phyloP scores from a whole-genome alignment of 1,284 basidiomycete species.

The Schizophyllum commune region DNA sequence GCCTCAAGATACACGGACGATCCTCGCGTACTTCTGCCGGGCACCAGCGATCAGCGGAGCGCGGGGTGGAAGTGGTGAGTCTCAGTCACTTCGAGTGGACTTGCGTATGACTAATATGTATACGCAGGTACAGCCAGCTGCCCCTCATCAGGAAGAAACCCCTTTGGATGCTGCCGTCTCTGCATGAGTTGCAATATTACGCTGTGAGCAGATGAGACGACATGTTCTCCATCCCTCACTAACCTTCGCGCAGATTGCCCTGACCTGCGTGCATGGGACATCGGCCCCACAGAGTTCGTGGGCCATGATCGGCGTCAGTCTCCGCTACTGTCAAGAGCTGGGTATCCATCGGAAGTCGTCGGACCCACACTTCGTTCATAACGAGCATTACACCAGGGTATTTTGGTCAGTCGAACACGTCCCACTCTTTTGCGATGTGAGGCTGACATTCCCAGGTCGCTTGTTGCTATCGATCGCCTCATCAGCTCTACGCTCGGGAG shows the following conservation, averaged over 20 bases:
- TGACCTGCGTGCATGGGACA: neutral
- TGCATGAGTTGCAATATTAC: neutral
- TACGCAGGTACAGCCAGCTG: neutral
- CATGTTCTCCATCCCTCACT: neutral
- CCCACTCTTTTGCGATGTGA: neutral
- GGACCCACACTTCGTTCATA: constrained; percentile 27
- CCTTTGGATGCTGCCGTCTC: neutral
- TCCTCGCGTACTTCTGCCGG: constrained; percentile 40
- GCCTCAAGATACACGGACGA: constrained; percentile 55
- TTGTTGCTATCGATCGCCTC: constrained; percentile 19
- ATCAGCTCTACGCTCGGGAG: neutral
- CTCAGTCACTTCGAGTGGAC: neutral
- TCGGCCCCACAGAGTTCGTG: neutral
- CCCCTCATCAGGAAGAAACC: neutral
- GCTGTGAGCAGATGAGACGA: neutral
- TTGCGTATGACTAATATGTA: too few species aligned
- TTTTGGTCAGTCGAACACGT: constrained; percentile 41
- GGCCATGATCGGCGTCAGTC: neutral
- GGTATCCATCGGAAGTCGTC: neutral
- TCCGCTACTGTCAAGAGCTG: neutral
- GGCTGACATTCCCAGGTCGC: neutral
- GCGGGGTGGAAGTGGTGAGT: constrained; percentile 1
- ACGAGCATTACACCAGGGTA: constrained; percentile 63
- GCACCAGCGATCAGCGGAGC: constrained; percentile 29
- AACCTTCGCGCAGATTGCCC: neutral